Conservation (phyloP, 179 eudicot species). For the Amaranthus tricolor region DNA sequence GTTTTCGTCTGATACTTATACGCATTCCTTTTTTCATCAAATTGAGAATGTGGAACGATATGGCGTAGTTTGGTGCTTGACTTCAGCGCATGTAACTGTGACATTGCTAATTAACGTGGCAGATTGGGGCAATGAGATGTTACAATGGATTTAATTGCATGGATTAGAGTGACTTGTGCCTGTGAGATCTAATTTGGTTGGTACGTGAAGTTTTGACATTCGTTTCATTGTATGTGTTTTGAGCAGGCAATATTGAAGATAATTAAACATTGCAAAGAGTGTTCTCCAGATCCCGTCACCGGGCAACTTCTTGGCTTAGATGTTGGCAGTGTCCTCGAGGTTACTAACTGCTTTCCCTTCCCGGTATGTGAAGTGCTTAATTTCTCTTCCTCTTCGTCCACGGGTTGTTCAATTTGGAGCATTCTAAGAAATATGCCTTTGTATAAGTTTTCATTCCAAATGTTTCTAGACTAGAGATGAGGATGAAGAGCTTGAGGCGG, state of each 20-base stretch:
- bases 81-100: not conserved
- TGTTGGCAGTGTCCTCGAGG: constrained; percentile 98
- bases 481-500: constrained; percentile 97
- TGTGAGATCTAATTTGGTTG: not conserved
- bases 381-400: not conserved
- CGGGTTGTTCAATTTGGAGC: not conserved
- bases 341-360: constrained; percentile 94
- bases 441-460: not conserved
- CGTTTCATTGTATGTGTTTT: not conserved
- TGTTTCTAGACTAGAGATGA: constrained; percentile 71
- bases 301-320: constrained; percentile 98
- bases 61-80: not conserved
- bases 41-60: not conserved
- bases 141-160: not conserved
- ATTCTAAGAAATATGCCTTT: not conserved
- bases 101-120: not conserved
- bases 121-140: not conserved
- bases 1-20: not conserved
- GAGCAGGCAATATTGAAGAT: constrained; percentile 83
- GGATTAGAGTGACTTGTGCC: not conserved
- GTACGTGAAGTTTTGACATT: not conserved
- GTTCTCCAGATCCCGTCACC: constrained; percentile 85
- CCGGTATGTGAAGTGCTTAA: constrained; percentile 55
- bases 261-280: constrained; percentile 96
- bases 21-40: not conserved